phyloP scores from a whole-genome alignment of 2,329 filamentous ascomycete species.

The Aureobasidium musti region DNA sequence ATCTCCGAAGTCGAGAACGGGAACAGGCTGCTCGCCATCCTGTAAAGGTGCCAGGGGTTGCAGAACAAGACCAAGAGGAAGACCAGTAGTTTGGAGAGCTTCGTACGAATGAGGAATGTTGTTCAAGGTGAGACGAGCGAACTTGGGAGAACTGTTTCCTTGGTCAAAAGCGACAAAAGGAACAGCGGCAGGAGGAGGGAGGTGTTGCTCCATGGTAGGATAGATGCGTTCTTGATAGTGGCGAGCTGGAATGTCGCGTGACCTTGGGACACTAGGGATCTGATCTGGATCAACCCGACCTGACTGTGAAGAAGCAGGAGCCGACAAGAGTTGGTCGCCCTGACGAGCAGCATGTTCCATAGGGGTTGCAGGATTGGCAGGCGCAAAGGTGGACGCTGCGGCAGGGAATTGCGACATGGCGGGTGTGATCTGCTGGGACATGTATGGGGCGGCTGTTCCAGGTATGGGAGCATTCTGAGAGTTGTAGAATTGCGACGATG shows the following conservation, averaged over 20 bases:
- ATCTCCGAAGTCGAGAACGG: constrained; percentile 93
- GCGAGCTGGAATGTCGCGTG: constrained; percentile 77
- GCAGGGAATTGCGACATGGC: constrained; percentile 64
- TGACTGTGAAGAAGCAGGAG: constrained; percentile 61
- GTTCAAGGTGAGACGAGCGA: constrained; percentile 86
- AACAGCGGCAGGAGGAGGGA: constrained; percentile 83
- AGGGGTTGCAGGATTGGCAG: constrained; percentile 41
- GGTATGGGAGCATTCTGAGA: constrained; percentile 34
- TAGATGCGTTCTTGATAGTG: constrained; percentile 88
- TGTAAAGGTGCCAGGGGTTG: constrained; percentile 85
- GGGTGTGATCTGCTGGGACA: constrained; percentile 47
- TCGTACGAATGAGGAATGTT: constrained; percentile 85
- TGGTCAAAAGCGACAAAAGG: constrained; percentile 95
- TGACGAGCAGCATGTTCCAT: constrained; percentile 45
- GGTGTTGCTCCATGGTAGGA: constrained; percentile 90
- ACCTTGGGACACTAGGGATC: constrained; percentile 84
- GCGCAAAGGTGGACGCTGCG: constrained; percentile 54
- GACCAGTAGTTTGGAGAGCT: constrained; percentile 72
- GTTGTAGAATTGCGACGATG: constrained; percentile 62
- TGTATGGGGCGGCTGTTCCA: constrained; percentile 40
- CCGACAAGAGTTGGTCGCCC: constrained; percentile 43
- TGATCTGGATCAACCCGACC: constrained; percentile 85
- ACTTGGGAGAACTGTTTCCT: constrained; percentile 94
- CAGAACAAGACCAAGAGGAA: constrained; percentile 83
- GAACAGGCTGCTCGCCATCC: constrained; percentile 81